Evolutionary conservation across 345 rosid genomes (phyloP).

Genomic region (Camelina laxa): DNA sequence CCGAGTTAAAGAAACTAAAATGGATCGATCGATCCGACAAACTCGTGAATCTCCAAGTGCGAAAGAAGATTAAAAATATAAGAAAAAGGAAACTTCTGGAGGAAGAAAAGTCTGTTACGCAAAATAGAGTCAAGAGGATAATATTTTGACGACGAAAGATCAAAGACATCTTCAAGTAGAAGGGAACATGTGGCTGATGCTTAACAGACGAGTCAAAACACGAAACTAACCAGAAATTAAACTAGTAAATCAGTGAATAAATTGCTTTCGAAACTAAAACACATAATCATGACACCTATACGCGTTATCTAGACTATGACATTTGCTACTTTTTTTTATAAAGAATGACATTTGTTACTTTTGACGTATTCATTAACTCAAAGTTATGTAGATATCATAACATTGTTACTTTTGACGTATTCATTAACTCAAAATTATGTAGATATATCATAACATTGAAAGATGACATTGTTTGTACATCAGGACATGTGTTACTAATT

Average conservation of each 20-base stretch:
- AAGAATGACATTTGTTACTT: neutral
- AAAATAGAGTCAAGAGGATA: neutral
- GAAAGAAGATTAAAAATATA: neutral
- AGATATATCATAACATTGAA: neutral
- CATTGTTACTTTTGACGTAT: neutral
- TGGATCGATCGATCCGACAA: neutral
- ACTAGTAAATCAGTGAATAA: neutral
- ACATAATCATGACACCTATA: neutral
- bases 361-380: neutral
- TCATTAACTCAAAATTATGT: neutral
- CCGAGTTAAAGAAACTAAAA: neutral
- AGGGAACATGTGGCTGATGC: slow-evolving; percentile 9
- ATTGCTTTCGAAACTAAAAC: neutral
- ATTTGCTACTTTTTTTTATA: too few species aligned
- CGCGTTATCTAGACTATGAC: neutral
- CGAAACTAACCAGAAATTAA: neutral
- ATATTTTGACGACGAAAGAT: slow-evolving; percentile 11
- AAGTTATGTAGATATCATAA: neutral
- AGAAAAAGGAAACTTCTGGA: slow-evolving; percentile 14
- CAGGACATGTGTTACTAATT: neutral
- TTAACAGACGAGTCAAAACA: slow-evolving; percentile 13
- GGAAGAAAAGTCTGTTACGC: slow-evolving; percentile 32
- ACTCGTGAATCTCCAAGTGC: slow-evolving; percentile 21
- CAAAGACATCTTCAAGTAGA: slow-evolving; percentile 14
- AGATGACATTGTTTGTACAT: neutral